Evolutionary conservation across 495 filamentous ascomycete genomes (phyloP).

Genomic region (Chaetomium cochliodes): DNA sequence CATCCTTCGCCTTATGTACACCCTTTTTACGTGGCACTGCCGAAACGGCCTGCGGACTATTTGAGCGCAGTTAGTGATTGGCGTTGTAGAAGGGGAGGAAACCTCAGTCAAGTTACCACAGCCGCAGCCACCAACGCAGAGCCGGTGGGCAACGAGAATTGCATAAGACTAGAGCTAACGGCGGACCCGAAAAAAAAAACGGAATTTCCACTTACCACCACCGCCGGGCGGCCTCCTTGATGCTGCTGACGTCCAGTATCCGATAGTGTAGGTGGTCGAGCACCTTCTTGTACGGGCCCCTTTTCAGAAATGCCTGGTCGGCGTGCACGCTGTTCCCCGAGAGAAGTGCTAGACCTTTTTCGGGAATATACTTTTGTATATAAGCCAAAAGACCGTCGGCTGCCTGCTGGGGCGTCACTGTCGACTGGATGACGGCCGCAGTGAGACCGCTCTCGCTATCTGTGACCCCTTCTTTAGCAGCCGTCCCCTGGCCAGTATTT

Average conservation of each 20-base stretch:
- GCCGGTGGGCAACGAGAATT: too few species aligned
- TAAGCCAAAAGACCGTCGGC: constrained; percentile 73
- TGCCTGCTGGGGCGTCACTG: constrained; percentile 67
- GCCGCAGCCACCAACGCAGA: too few species aligned
- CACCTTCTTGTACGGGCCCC: constrained; percentile 68
- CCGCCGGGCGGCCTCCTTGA: constrained; percentile 83
- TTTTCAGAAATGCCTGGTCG: constrained; percentile 77
- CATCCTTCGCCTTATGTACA: constrained; percentile 77
- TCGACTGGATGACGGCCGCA: constrained; percentile 69
- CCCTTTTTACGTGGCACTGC: constrained; percentile 66
- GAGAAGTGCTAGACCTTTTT: constrained; percentile 63
- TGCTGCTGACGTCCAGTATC: constrained; percentile 82
- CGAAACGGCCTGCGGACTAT: constrained; percentile 26
- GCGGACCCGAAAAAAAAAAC: background rate
- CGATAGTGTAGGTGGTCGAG: constrained; percentile 80
- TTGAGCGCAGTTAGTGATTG: background rate
- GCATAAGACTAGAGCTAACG: too few species aligned
- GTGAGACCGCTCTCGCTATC: constrained; percentile 77
- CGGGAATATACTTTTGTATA: constrained; percentile 66
- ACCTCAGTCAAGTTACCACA: too few species aligned
- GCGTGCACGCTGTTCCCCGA: constrained; percentile 92
- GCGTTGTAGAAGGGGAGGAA: background rate
- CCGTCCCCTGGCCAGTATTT: background rate
- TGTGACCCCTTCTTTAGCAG: constrained; percentile 23
- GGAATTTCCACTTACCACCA: constrained; percentile 61